phyloP scores from a whole-genome alignment of 78 protist genomes.

The Tieghemostelium lacteum region DNA sequence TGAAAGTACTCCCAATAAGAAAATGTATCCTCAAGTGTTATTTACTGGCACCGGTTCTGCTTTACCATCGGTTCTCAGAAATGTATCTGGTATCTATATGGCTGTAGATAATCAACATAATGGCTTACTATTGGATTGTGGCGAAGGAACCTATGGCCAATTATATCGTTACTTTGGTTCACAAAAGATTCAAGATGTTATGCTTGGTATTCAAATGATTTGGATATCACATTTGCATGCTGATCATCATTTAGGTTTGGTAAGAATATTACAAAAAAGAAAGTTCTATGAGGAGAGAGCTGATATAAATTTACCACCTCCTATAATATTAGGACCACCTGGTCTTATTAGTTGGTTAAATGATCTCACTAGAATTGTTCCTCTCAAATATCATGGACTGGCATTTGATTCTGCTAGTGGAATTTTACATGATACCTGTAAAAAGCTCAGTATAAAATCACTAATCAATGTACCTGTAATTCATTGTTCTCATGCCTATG shows the following conservation, averaged over 20 bases:
- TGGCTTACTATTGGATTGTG: slow-evolving; percentile 89
- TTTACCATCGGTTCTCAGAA: slow-evolving; percentile 93
- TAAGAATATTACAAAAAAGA: slow-evolving; percentile 55
- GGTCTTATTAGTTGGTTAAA: slow-evolving; percentile 44
- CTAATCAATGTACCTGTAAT: slow-evolving; percentile 61
- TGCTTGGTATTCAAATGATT: slow-evolving; percentile 36
- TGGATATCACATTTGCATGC: slow-evolving; percentile 98
- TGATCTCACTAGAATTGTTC: background rate
- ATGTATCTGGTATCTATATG: slow-evolving; percentile 81
- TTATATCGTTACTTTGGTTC: slow-evolving; percentile 84
- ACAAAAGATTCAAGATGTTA: slow-evolving; percentile 10
- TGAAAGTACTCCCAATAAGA: background rate
- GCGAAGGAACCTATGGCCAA: slow-evolving; percentile 96
- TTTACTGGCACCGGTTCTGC: slow-evolving; percentile 97
- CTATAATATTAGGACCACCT: slow-evolving; percentile 45
- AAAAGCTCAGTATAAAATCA: slow-evolving; percentile 9
- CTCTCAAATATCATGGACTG: slow-evolving; percentile 16
- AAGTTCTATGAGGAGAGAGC: background rate
- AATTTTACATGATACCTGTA: background rate
- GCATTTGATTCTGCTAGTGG: background rate
- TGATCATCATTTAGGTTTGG: slow-evolving; percentile 97
- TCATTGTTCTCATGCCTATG: slow-evolving; percentile 85
- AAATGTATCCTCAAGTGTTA: slow-evolving; percentile 32
- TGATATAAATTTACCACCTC: slow-evolving; percentile 2
- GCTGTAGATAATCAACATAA: slow-evolving; percentile 11